A percentile compares a stretch with the other conserved stretches of the same genome.
These are phyloP conservation scores for Ceratobasidium sp. DNA, from an alignment of 1,284 basidiomycete species.

Conservation along the genomic window DNA sequence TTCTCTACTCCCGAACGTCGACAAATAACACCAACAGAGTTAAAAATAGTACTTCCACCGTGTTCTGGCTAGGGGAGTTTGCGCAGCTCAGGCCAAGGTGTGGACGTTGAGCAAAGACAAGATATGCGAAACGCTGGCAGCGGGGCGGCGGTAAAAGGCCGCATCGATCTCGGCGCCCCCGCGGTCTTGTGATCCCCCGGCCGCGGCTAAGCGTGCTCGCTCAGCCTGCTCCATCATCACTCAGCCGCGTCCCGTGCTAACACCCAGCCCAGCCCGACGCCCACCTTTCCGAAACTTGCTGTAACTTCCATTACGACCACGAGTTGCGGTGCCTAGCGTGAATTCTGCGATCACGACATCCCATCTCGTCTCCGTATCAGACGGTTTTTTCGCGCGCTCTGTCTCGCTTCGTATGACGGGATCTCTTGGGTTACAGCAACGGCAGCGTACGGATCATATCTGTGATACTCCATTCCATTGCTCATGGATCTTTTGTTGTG, in stretches of 20 bases:
- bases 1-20: too few species aligned
- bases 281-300: too few species aligned
- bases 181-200: constrained; percentile 21
- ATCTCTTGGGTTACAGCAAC: background rate
- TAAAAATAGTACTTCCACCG: too few species aligned
- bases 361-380: background rate
- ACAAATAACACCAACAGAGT: too few species aligned
- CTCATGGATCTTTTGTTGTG: too few species aligned
- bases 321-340: background rate
- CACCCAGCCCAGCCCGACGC: background rate
- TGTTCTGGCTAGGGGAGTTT: constrained; percentile 4
- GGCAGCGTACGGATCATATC: background rate
- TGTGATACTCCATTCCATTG: background rate
- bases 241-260: background rate
- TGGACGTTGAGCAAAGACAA: background rate
- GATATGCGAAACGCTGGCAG: background rate
- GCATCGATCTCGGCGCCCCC: constrained; percentile 9
- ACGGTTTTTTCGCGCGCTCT: constrained; percentile 3
- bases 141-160: constrained; percentile 11
- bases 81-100: background rate
- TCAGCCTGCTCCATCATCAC: background rate
- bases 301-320: too few species aligned
- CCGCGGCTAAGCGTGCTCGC: background rate
- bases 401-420: constrained; percentile 7
- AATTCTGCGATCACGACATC: background rate